Evolutionary conservation across 306 rosid species (phyloP), one percentile per base, ranked within the genome.

Genomic region (Glycine latifolia): DNA sequence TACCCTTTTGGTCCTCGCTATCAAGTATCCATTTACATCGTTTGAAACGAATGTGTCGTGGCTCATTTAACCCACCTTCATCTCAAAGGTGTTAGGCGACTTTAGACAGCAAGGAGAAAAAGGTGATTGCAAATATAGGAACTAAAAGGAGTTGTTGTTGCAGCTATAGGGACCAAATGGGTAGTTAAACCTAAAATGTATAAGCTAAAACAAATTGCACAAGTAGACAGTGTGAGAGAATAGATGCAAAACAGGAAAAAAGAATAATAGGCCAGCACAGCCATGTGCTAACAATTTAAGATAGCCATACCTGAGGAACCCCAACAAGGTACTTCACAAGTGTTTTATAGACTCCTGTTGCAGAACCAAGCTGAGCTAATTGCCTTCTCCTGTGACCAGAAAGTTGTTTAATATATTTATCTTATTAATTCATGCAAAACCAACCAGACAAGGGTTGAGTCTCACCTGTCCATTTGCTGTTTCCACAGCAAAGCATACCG

Each of bases 281-380:
- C 39, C 78, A 41, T n/a, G 31, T 13, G 55, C 49, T 62, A 48
- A 67, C 50, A 65, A 43, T 65, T 65, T 72, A 75, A 52, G 52
- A 67, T 53, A 69, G 31, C 17, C 67, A 75, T 84, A 95, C 99
- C 92, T 95, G 91, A 65, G 99, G 99, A 87, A 95, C 99, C 87
- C 99, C 99, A 82, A 95, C 99, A 81, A 95, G 80, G 85, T 91
- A 95, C 89, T 93, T 93, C 81, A 95, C 98, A 2, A 95, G 98
- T 68, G 99, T 93, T 89, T 95, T 95, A 90, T 91, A 95, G 87
- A 95, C 99, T 61, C 98, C 99, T 13, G 98, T 89, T 37, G 99
- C 99, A 59, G 98, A 95, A 82, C 99, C 98, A 83, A 95, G 97
- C 87, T 88, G 99, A 49, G 97, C 97, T 71, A 95, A 90, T 80